Evolutionary conservation across 495 filamentous ascomycete genomes (phyloP), one percentile per base, ranked within the genome.

Genomic region (Talaromyces proteolyticus): DNA sequence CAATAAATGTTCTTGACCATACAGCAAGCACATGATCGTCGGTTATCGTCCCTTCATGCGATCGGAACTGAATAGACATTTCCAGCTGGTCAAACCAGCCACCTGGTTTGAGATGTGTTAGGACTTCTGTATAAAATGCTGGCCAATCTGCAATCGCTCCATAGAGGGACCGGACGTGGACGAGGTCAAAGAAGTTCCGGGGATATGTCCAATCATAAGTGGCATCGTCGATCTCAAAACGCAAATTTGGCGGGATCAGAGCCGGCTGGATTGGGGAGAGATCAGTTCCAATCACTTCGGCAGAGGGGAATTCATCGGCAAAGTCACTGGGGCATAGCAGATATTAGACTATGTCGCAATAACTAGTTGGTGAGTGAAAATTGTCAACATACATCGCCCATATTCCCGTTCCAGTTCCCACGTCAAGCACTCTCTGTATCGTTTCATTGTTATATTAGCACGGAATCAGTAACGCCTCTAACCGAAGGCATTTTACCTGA

Each of bases 61-160:
- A 77, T 44, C 60, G 63, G 4, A 75, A 73, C 25, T 59, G 63
- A 53, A 78, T 74, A 22, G 66, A 57, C 34, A 79, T 70, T 51
- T 83, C 79, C 45, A 77, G 71, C 40, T 84, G 68, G 52, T 87
- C 83, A 43, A 84, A 63, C 71, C 79, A 87, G 52, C 77, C 86
- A 23, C 85, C 85, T 3, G 85, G 85, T 45, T 76, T 76, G 10
- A 81, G 61, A 55, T 65, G 62, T 20, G 58, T 58, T 21, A 67
- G 62, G 22, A 59, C 63, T 48, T 69, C 57, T 44, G 56, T 56
- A 51, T 70, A 66, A 44, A 72, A 71, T 14, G 54, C 64, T 4
- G 68, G 57, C 83, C 84, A 87, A 58, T 86, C 74, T 16, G 53
- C 73, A 49, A 88, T 76, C 25, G 72, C 73, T 24, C 77, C 79